These are phyloP conservation scores for Isabelozyma rhagii DNA, from an alignment of 805 yeast species.

Conservation along the genomic window DNA sequence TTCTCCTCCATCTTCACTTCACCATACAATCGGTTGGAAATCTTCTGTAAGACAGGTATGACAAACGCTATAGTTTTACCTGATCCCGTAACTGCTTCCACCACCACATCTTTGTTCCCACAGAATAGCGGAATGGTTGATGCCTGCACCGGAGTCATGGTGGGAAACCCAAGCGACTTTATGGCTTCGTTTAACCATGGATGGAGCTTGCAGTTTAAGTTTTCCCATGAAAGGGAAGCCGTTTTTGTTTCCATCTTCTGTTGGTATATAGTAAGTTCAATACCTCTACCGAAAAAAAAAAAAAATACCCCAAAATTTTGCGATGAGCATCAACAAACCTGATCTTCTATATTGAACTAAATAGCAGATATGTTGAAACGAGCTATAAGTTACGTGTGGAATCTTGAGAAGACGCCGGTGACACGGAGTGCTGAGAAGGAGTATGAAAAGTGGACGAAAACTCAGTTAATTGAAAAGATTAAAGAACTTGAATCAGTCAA, in stretches of 20 bases:
- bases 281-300: not conserved
- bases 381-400: constrained; percentile 16
- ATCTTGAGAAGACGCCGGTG: constrained; percentile 11
- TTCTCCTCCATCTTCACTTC: not conserved
- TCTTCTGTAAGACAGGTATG: constrained; percentile 74
- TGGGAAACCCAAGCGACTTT: constrained; percentile 65
- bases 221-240: constrained; percentile 60
- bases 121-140: constrained; percentile 83
- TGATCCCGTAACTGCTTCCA: constrained; percentile 96
- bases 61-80: constrained; percentile 95
- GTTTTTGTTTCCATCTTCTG: constrained; percentile 19
- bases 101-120: constrained; percentile 90
- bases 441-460: constrained; percentile 63
- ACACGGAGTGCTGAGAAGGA: constrained; percentile 14
- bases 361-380: constrained; percentile 21
- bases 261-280: not conserved
- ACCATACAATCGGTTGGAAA: constrained; percentile 34
- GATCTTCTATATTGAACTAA: not conserved
- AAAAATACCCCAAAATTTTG: not conserved
- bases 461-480: constrained; percentile 58
- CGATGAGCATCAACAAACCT: not conserved
- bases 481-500: constrained; percentile 47
- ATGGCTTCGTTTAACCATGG: constrained; percentile 77
- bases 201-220: constrained; percentile 48
- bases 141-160: constrained; percentile 98